Base-by-base conservation (phyloP, 805 yeast species). In the Ogataea methylovora region DNA sequence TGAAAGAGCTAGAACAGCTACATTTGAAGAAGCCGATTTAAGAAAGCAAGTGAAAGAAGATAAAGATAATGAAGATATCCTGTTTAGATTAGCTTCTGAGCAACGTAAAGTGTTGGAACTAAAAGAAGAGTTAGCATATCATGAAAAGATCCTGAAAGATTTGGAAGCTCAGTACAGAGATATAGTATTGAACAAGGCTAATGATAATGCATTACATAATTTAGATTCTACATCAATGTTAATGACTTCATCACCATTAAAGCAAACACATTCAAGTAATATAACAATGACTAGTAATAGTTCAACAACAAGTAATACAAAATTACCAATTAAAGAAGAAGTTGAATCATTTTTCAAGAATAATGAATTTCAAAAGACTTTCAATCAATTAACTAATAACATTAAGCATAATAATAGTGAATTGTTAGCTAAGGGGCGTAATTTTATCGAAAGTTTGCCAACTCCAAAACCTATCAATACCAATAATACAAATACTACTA, bases 51-150 rank as follows among this genome's bases (percentile, higher is more conserved):
- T 15, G 3, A 20, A 21, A 21, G 24, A 37, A 2, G 15, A 31
- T n/a, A 38, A 32, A 8, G 33, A 34, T 3, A 35, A 32, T 12
- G 40, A 46, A 17, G 36, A 41, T 8, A 12, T 69, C 13, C 45
- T 70, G 24, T 63, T 52, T 34, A 51, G 54, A 28, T 42, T 69
- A 33, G 76, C 82, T 0, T 45, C 66, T 2, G 76, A 77, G 46
- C 79, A 76, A 45, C 62, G 77, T 39, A 65, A 65, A 36, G 64
- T 76, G 8, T 40, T 63, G 13, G 79, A 74, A 32, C 48, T 72
- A 37, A 70, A 67, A 44, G 54, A 60, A n/a, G 61, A 63, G 41
- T 50, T 76, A n/a, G 47, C 56, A 12, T 52, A 51, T 24, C 51
- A 68, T 3, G 65, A 66, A 41, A 45, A 44, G 4, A 73, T 70